Conservation (phyloP, 345 rosid genomes). For the Hevea brasiliensis region DNA sequence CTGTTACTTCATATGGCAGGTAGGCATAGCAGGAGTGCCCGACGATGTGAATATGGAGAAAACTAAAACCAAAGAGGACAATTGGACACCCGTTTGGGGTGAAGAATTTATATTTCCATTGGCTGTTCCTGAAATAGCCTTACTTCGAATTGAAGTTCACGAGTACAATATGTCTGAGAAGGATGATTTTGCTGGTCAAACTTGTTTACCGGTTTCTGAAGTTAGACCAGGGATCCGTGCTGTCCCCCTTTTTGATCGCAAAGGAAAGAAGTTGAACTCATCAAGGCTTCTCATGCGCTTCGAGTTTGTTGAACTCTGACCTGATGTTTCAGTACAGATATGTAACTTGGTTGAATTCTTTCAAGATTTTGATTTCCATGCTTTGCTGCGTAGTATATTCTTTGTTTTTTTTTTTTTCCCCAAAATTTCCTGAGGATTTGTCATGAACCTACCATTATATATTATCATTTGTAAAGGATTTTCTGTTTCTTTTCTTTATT, state of each 20-base stretch:
- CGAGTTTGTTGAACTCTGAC: constrained; percentile 9
- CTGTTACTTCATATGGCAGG: constrained; percentile 3
- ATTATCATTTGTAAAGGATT: not conserved
- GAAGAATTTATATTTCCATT: constrained; percentile 31
- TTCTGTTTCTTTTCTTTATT: not conserved
- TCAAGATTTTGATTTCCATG: not conserved
- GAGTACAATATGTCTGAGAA: constrained; percentile 22
- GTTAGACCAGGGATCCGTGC: constrained; percentile 29
- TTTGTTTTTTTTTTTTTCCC: not conserved
- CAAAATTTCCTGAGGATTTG: not conserved
- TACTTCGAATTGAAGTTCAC: constrained; percentile 31
- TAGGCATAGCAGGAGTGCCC: constrained; percentile 32
- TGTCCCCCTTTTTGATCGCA: constrained; percentile 26
- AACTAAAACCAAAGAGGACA: constrained; percentile 23
- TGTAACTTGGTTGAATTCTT: not conserved
- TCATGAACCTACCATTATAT: not conserved
- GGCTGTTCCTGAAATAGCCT: constrained; percentile 31
- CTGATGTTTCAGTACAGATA: no score
- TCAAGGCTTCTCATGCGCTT: constrained; percentile 29
- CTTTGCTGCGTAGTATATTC: not conserved
- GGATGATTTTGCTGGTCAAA: constrained; percentile 33
- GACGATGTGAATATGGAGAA: constrained; percentile 18
- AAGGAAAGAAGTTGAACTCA: constrained; percentile 22
- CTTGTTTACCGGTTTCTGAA: constrained; percentile 29
- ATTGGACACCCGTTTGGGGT: constrained; percentile 31